Conservation (phyloP, 2,329 filamentous ascomycete species). For the Fusarium compactum region DNA sequence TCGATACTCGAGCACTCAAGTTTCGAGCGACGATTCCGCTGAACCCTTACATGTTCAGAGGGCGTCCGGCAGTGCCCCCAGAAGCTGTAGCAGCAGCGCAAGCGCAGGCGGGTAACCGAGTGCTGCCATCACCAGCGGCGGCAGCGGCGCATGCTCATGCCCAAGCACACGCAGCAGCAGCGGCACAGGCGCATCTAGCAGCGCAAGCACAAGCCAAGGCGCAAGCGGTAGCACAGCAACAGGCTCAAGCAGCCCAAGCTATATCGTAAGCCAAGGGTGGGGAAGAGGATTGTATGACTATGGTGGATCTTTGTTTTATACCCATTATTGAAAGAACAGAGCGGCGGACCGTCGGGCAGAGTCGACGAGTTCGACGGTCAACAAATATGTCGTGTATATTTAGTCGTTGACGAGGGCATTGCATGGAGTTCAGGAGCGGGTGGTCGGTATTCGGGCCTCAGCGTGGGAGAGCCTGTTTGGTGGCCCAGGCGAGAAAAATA, state of each 20-base stretch:
- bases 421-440: slow-evolving; percentile 55
- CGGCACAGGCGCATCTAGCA: slow-evolving; percentile 47
- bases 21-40: slow-evolving; percentile 71
- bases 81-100: slow-evolving; percentile 45
- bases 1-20: slow-evolving; percentile 68
- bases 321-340: slow-evolving; percentile 39
- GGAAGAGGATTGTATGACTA: slow-evolving; percentile 45
- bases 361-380: slow-evolving; percentile 6
- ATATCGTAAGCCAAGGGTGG: slow-evolving; percentile 20
- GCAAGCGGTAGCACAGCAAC: slow-evolving; percentile 37
- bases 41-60: slow-evolving; percentile 57
- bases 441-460: slow-evolving; percentile 44
- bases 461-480: slow-evolving; percentile 42
- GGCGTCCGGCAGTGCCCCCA: slow-evolving; percentile 52
- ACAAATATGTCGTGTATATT: slow-evolving; percentile 39
- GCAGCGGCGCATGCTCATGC: slow-evolving; percentile 46
- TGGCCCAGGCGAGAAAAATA: slow-evolving; percentile 43
- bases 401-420: slow-evolving; percentile 49
- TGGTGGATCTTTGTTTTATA: slow-evolving; percentile 46
- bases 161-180: slow-evolving; percentile 47
- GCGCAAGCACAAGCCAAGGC: slow-evolving; percentile 43
- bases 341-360: slow-evolving; percentile 23
- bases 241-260: slow-evolving; percentile 39
- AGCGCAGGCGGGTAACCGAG: slow-evolving; percentile 42
- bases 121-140: slow-evolving; percentile 45